Percentiles rank a stretch among this genome's conserved stretches.
phyloP scores from a whole-genome alignment of 2,329 filamentous ascomycete species.

The Nemania sp. region DNA sequence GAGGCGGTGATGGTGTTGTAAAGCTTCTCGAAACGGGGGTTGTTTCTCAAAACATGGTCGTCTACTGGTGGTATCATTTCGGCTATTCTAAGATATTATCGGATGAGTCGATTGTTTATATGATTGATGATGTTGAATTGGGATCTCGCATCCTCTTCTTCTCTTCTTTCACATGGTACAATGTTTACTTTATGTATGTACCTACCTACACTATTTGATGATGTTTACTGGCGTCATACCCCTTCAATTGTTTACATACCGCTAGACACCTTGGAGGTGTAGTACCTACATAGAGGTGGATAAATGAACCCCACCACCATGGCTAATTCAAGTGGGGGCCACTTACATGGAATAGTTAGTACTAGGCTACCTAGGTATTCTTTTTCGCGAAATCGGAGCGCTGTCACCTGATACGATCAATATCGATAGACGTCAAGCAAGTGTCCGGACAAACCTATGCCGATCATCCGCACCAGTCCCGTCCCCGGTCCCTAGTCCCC shows the following conservation, averaged over 20 bases:
- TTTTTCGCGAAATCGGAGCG: constrained; percentile 25
- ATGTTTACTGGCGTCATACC: neutral
- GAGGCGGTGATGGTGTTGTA: constrained; percentile 66
- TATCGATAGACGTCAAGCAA: no score
- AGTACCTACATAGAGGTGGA: no score
- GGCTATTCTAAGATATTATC: neutral
- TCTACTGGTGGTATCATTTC: constrained; percentile 71
- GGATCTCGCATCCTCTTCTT: neutral
- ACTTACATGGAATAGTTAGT: no score
- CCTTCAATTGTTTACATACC: neutral
- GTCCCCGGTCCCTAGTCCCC: neutral
- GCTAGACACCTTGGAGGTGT: no score
- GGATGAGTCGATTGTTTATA: neutral
- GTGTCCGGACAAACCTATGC: constrained; percentile 24
- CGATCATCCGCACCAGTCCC: constrained; percentile 7
- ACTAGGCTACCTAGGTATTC: no score
- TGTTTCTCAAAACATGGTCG: constrained; percentile 63
- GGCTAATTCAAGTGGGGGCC: neutral
- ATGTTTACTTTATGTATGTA: neutral
- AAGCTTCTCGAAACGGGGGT: constrained; percentile 71
- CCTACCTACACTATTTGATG: no score
- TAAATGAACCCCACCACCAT: constrained; percentile 13
- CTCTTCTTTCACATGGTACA: neutral
- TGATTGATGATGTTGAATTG: neutral
- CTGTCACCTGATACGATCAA: constrained; percentile 25